Evolutionary conservation across 306 rosid species (phyloP).

Genomic region (Quercus aquifolioides): DNA sequence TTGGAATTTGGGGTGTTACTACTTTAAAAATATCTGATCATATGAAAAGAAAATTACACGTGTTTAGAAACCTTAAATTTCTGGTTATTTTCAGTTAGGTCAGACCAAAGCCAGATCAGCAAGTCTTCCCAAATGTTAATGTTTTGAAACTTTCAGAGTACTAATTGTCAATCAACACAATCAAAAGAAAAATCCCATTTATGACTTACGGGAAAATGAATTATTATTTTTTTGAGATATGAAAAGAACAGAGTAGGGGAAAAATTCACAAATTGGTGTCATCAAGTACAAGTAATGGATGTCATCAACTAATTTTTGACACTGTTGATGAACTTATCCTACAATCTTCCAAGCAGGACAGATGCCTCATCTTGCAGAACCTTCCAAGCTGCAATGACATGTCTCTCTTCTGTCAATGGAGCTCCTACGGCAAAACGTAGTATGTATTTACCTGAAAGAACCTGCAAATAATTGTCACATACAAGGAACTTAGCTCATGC

Average conservation of each 20-base stretch:
- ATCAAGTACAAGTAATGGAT: background rate
- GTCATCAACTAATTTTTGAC: background rate
- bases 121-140: too few species aligned
- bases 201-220: background rate
- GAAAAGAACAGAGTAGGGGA: background rate
- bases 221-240: background rate
- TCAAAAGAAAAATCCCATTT: background rate
- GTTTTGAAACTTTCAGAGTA: too few species aligned
- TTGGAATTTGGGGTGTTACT: too few species aligned
- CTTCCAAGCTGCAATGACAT: conserved; percentile 70
- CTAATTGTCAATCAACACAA: too few species aligned
- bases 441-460: conserved; percentile 63
- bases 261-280: background rate
- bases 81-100: too few species aligned
- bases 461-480: conserved; percentile 52
- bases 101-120: too few species aligned
- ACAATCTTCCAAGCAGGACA: conserved; percentile 42
- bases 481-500: background rate
- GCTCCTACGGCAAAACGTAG: conserved; percentile 90
- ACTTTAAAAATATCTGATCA: too few species aligned
- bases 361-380: conserved; percentile 73
- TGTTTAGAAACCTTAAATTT: too few species aligned
- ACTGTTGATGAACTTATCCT: conserved; percentile 10
- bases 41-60: too few species aligned
- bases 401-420: conserved; percentile 86